These are phyloP conservation scores for Ceratocystiopsis sp. DNA, from an alignment of 2,329 filamentous ascomycete genomes.

Conservation along the genomic window DNA sequence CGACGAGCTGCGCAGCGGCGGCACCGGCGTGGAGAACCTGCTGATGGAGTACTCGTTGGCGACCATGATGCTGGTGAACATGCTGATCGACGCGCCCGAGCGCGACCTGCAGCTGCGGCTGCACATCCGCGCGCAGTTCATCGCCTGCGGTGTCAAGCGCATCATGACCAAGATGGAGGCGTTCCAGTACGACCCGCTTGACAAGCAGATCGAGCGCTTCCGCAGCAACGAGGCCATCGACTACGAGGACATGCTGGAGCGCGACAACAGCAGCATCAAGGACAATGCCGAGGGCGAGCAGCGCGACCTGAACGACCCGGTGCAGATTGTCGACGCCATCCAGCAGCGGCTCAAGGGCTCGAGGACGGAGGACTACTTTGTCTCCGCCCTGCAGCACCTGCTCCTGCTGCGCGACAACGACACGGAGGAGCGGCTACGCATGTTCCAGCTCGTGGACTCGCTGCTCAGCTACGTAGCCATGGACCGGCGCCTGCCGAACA, in stretches of 20 bases:
- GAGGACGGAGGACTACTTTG: slow-evolving; percentile 84
- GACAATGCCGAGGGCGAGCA: slow-evolving; percentile 73
- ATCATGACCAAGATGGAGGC: slow-evolving; percentile 93
- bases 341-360: slow-evolving; percentile 68
- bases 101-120: slow-evolving; percentile 78
- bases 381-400: slow-evolving; percentile 88
- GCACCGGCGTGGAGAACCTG: slow-evolving; percentile 96
- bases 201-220: slow-evolving; percentile 94
- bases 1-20: slow-evolving; percentile 87
- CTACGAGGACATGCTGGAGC: slow-evolving; percentile 91
- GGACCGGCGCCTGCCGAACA: slow-evolving; percentile 86
- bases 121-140: slow-evolving; percentile 92
- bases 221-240: slow-evolving; percentile 90
- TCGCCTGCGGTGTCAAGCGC: slow-evolving; percentile 84
- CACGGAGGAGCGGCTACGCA: slow-evolving; percentile 75
- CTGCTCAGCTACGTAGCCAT: slow-evolving; percentile 99
- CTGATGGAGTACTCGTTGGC: slow-evolving; percentile 98
- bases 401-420: slow-evolving; percentile 83
- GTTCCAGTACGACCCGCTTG: slow-evolving; percentile 95
- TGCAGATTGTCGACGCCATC: slow-evolving; percentile 89
- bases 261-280: slow-evolving; percentile 78
- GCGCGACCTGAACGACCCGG: slow-evolving; percentile 82
- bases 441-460: slow-evolving; percentile 97
- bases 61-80: slow-evolving; percentile 88
- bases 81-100: slow-evolving; percentile 83